Evolutionary conservation across 1,284 basidiomycete genomes (phyloP).

Genomic region (Rhodotorula sp.): DNA sequence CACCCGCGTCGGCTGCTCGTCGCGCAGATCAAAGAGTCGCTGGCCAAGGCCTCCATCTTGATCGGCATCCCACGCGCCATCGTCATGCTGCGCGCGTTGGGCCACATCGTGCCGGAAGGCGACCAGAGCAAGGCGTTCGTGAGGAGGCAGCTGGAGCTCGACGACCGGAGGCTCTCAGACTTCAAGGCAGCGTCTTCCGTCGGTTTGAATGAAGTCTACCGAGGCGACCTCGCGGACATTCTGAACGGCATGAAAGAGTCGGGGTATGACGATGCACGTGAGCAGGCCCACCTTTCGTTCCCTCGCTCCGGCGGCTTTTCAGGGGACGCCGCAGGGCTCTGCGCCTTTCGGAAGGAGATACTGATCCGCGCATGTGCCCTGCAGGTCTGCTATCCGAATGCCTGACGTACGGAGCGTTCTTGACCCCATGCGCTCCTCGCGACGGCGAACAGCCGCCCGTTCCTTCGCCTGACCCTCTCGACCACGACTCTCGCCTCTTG

Average conservation of each 20-base stretch:
- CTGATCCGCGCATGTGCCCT: neutral
- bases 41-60: conserved; percentile 22
- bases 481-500: conserved; percentile 21
- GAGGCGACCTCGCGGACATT: conserved; percentile 23
- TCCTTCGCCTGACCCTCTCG: conserved; percentile 24
- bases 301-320: too few relatives aligned
- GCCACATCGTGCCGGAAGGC: neutral
- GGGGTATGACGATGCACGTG: neutral
- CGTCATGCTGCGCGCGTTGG: conserved; percentile 26
- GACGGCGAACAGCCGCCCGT: neutral
- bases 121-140: conserved; percentile 15
- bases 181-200: neutral
- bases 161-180: neutral
- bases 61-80: conserved; percentile 31
- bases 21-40: conserved; percentile 25
- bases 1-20: conserved; percentile 26
- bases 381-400: conserved; percentile 22
- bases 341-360: too few relatives aligned
- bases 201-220: conserved; percentile 23
- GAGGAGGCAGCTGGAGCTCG: conserved; percentile 4
- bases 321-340: too few relatives aligned
- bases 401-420: conserved; percentile 33
- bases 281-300: too few relatives aligned
- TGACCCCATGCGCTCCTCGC: conserved; percentile 18
- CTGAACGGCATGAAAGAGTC: conserved; percentile 9